Conservation (phyloP, 169 alveolate species). For the Plasmodium inui region DNA sequence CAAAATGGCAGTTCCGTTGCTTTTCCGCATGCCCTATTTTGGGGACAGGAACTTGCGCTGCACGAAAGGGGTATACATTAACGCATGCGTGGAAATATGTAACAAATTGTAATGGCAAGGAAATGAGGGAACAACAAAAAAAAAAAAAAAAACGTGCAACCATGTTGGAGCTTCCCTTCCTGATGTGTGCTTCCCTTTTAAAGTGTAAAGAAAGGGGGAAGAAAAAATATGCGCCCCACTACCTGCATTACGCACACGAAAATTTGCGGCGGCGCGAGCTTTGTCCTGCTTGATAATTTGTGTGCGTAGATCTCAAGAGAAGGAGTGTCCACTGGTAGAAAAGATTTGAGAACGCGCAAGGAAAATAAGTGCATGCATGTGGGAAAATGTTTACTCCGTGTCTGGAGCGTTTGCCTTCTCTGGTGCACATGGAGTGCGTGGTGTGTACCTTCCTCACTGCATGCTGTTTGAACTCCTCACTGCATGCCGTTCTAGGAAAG, state of each 20-base stretch:
- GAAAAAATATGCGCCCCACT: background rate
- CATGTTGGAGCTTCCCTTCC: background rate
- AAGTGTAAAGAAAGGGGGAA: background rate
- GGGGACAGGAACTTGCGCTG: background rate
- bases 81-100: background rate
- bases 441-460: background rate
- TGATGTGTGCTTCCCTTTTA: background rate
- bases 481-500: background rate
- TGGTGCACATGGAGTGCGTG: background rate
- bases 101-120: background rate
- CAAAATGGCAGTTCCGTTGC: background rate
- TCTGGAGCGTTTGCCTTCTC: background rate
- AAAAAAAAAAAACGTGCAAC: background rate
- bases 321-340: background rate
- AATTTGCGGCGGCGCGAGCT: background rate
- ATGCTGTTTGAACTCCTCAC: background rate
- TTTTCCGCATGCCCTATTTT: background rate
- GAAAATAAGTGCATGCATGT: slow-evolving; percentile 2
- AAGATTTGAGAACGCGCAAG: background rate
- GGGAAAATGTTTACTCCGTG: background rate
- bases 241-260: background rate
- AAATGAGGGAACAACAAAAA: background rate
- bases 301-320: background rate
- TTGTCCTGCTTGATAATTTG: background rate
- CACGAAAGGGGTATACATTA: background rate